Evolutionary conservation across 306 rosid genomes (phyloP).

Genomic region (cucumber (Cucumis sativus)): DNA sequence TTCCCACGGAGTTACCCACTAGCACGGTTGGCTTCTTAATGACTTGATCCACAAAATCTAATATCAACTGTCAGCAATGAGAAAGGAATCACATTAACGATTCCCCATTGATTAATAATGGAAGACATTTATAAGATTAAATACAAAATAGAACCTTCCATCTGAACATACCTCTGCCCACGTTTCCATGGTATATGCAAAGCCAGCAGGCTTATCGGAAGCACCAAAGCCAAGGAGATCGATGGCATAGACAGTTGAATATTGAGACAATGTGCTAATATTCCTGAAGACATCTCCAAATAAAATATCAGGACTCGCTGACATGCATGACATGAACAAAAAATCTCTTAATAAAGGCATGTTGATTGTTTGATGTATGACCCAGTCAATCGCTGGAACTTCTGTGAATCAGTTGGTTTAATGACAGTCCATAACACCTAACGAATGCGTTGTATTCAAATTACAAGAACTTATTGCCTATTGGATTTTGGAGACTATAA

Average conservation of each 20-base stretch:
- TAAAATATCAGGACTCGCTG: not conserved
- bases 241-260: constrained; percentile 67
- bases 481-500: not conserved
- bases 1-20: constrained; percentile 87
- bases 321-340: not conserved
- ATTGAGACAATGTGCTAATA: constrained; percentile 41
- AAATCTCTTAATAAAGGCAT: not conserved
- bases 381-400: not conserved
- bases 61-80: constrained; percentile 46
- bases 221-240: constrained; percentile 96
- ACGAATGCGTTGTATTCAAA: not conserved
- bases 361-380: not conserved
- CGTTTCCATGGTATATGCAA: constrained; percentile 77
- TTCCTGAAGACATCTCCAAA: constrained; percentile 38
- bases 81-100: constrained; percentile 3
- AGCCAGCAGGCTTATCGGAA: constrained; percentile 73
- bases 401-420: not conserved
- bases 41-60: constrained; percentile 72
- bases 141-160: constrained; percentile 7
- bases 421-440: not conserved
- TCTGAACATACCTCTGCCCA: constrained; percentile 59
- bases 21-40: constrained; percentile 70
- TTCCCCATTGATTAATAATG: not conserved
- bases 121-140: not conserved
- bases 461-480: too few species aligned